Percentiles rank a stretch among this genome's conserved stretches.
phyloP scores from a whole-genome alignment of 495 filamentous ascomycete species.

The Aspergillus cristatus region DNA sequence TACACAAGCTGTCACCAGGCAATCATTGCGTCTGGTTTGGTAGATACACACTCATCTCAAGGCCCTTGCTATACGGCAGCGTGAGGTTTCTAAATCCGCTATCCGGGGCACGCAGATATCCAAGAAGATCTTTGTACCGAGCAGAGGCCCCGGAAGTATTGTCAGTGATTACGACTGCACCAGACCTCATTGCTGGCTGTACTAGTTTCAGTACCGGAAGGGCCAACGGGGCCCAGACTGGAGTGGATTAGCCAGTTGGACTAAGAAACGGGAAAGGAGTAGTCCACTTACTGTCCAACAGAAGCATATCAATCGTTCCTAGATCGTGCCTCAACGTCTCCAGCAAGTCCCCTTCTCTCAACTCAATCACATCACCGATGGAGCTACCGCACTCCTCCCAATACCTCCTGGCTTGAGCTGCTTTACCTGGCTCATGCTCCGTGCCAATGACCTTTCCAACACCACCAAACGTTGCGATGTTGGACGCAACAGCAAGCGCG shows the following conservation, averaged over 20 bases:
- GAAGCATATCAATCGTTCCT: constrained; percentile 41
- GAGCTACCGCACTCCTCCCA: constrained; percentile 38
- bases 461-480: constrained; percentile 5
- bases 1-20: too few relatives aligned
- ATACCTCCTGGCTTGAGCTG: constrained; percentile 31
- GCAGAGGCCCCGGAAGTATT: constrained; percentile 29
- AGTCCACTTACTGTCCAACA: constrained; percentile 46
- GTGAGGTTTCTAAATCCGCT: constrained; percentile 5
- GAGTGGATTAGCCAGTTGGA: constrained; percentile 1
- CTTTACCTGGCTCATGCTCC: constrained; percentile 46
- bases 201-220: constrained; percentile 41
- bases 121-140: constrained; percentile 30
- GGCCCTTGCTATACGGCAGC: not conserved
- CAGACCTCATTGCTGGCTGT: constrained; percentile 31
- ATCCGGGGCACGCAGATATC: constrained; percentile 15
- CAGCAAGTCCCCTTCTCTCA: constrained; percentile 46
- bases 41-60: not conserved
- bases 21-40: too few relatives aligned
- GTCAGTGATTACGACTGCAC: constrained; percentile 43
- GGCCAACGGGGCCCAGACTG: constrained; percentile 46
- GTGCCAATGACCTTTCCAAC: constrained; percentile 44
- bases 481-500: constrained; percentile 40
- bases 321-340: constrained; percentile 39
- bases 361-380: constrained; percentile 38
- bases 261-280: not conserved